These are phyloP conservation scores for Trichoderma lentiforme DNA, from an alignment of 2,329 filamentous ascomycete species.

Conservation along the genomic window DNA sequence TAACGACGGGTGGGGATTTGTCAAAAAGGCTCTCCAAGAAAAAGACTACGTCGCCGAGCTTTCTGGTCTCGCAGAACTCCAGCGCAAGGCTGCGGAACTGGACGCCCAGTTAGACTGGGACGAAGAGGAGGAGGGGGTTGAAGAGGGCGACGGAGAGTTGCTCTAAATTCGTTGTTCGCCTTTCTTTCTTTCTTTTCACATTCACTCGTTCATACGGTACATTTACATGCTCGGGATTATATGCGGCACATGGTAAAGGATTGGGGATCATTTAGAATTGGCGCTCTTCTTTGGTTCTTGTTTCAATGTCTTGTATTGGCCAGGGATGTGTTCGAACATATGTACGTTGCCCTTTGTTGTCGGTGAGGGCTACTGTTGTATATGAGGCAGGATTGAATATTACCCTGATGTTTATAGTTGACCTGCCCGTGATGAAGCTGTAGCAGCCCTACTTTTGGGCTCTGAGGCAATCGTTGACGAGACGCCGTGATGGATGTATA, in stretches of 20 bases:
- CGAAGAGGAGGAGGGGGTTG: conserved; percentile 47
- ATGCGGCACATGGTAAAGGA: background rate
- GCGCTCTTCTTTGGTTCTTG: background rate
- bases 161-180: conserved; percentile 27
- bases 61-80: conserved; percentile 70
- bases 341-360: background rate
- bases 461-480: background rate
- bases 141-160: conserved; percentile 55
- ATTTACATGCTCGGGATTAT: background rate
- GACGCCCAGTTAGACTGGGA: conserved; percentile 58
- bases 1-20: conserved; percentile 69
- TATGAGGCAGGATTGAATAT: background rate
- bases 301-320: background rate
- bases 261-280: background rate
- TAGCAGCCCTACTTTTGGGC: background rate
- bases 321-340: background rate
- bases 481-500: background rate
- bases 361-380: background rate
- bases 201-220: background rate
- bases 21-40: conserved; percentile 70
- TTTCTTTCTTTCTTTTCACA: background rate
- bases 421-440: background rate
- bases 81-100: conserved; percentile 53
- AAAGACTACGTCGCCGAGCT: conserved; percentile 76
- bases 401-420: background rate